Base-by-base conservation (phyloP, 495 filamentous ascomycete species). In the Aspergillus conjunctus region DNA sequence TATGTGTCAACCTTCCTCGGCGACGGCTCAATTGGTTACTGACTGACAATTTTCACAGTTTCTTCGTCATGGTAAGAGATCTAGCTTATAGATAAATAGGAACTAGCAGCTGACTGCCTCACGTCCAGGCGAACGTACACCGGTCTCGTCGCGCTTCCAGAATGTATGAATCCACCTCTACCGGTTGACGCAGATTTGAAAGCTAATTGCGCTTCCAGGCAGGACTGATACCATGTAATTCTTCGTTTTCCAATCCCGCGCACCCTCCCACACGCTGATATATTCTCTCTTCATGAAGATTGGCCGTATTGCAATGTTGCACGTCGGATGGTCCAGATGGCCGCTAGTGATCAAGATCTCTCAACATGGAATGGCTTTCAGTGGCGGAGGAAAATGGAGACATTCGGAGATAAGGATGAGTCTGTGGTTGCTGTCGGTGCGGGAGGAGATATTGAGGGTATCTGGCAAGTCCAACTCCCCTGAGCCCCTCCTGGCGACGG, bases 301-400 rank as follows among this genome's bases (percentile, higher is more conserved):
- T 98, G 94, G 94, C 90, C 94, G 9, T 98, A 97, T 75, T 98
- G 94, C 76, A 81, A 80, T 52, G 84, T 87, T 44, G 92, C 91
- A 17, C 81, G 81, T 34, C 86, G 84, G 60, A 81, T 97, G 70
- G 83, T 83, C 39, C 86, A 89, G 64, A 83, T 87, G 68, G 85
- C 92, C 11, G 77, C 92, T 41, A 83, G 75, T 21, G 82, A 71
- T 12, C 71, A 82, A 21, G 81, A 85, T 58, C 75, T 81, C 60
- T 78, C 81, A 41, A 71, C 79, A 48, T 93, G 88, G 85, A 79
- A 85, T 56, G 80, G 79, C 0, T 77, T 96, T 26, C 81, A 90
- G 73, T 97, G 90, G 88, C 85, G 83, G 51, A 82, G 91, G 60
- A 86, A 89, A 11, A 78, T 95, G 52, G 92, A 97, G 72, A 87